Evolutionary conservation across 2,329 filamentous ascomycete genomes (phyloP), one percentile per base, ranked within the genome.

Genomic region (Cercospora berteroae): DNA sequence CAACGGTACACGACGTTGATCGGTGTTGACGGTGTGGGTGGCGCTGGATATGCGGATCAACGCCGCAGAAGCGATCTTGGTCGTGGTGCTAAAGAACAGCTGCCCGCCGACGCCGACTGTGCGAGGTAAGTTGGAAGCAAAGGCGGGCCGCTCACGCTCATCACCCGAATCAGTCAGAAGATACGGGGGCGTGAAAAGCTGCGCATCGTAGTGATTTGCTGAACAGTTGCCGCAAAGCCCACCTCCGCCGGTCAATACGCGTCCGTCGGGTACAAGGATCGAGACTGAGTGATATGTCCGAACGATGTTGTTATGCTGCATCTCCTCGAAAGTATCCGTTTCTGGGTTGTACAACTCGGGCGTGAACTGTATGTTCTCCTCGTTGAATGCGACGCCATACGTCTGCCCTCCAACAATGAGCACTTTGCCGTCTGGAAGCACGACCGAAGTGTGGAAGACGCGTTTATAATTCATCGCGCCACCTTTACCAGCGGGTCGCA

Each of bases 1-100:
- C n/a, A 86, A 75, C n/a, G 82, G 78, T 60, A 88, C 79, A 7
- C 85, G 81, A 27, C 86, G 77, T 77, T 88, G 85, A 73, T 88
- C 86, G 0, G 82, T 87, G 71, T 88, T 85, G 57, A 87, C 81
- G 1, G 84, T 82, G 73, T 87, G 85, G 0, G 86, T 88, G 10
- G 79, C 78, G 2, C 79, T 81, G 1, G 84, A 82, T 58, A 81
- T 80, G 7, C 86, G 80, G 31, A 88, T 74, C 16, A 87, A 33
- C 39, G 63, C 39, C 36, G 63, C 57, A 31, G 63, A 60, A 25
- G 55, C 63, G 39, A 73, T 44, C 31, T 81, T 82, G 67, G 86
- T 50, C 44, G 60, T 62, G 9, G 60, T 52, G 25, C 23, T 31
- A 52, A 62, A 62, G 18, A 20, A 48, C n/a, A 48, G 44, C 39